A percentile compares a stretch with the other conserved stretches of the same genome.
These are phyloP conservation scores for Lyophyllum decastes DNA, from an alignment of 768 basidiomycete species.

Conservation along the genomic window DNA sequence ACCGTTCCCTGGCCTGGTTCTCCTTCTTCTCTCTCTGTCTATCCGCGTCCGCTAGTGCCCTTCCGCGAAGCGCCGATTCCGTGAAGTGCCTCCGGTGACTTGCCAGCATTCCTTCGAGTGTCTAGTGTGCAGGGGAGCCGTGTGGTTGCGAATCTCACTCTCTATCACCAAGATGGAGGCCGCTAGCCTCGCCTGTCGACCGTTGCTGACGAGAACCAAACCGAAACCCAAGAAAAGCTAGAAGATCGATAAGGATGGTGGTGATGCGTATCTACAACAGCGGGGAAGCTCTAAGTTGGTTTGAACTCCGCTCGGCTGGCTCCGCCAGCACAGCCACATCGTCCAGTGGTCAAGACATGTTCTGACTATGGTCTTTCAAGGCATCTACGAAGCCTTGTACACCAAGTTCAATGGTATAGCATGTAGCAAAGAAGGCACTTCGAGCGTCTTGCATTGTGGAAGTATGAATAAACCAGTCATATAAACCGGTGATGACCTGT, in stretches of 20 bases:
- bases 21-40: background rate
- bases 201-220: background rate
- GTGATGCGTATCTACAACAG: background rate
- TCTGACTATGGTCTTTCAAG: no score
- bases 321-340: slow-evolving; percentile 1
- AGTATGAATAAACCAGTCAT: no score
- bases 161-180: slow-evolving; percentile 6
- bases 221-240: no score
- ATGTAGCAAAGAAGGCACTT: no score
- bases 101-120: background rate
- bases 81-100: background rate
- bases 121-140: background rate
- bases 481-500: no score
- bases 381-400: no score
- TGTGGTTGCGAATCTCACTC: background rate
- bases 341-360: no score
- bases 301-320: background rate
- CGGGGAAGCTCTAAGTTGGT: background rate
- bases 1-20: background rate
- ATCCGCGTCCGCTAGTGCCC: background rate
- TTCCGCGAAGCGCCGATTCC: background rate
- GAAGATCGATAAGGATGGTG: background rate
- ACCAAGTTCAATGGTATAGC: no score
- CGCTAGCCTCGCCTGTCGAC: background rate
- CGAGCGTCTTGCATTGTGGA: no score